Base-by-base conservation (phyloP, 176 grass and related monocot genomes). In the Ensete ventricosum region DNA sequence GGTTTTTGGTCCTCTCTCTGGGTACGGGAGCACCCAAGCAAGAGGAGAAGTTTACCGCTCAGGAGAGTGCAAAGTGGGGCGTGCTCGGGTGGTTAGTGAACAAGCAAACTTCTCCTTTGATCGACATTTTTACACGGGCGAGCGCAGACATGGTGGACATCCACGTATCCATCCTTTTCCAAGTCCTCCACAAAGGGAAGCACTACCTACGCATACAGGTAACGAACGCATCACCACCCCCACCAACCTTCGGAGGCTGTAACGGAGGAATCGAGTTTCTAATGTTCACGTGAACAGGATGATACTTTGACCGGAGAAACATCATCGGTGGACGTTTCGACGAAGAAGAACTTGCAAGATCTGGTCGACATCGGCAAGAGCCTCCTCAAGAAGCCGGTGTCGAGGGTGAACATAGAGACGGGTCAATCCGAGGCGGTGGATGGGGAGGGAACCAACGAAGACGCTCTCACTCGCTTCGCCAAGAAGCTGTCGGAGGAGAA, bases 141-240 rank as follows among this genome's bases (percentile, higher is more conserved):
- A 96, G 83, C 80, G 69, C 81, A 14, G 83, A 91, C 72, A 83
- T 96, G 91, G 91, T 96, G 2, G 93, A 92, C 75, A 88, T 96
- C 81, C 73, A 96, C 73, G 81, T 85, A 1, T 22, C 79, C 0
- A 49, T 86, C 7, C 72, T 91, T 8, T 91, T 96, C 3, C 48
- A 88, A 65, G 79, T 76, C 0, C 88, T 88, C 1, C 14, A 22
- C 0, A 85, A 58, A 0, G 20, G 77, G 64, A 50, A 64, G 0
- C 69, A 79, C 19, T 91, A 96, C 74, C 85, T 96, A 3, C 86
- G 84, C 24, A 91, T 96, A 54, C 87, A 96, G 91, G 89, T 87
- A 62, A 29, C 8, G 14, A 10, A 71, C 34, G 2, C 20, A 55
- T 7, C n/a, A n/a, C n/a, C n/a, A n/a, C n/a, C n/a, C n/a, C n/a